Conservation (phyloP, 768 basidiomycete genomes). For the Coprinopsis strossmayeri region DNA sequence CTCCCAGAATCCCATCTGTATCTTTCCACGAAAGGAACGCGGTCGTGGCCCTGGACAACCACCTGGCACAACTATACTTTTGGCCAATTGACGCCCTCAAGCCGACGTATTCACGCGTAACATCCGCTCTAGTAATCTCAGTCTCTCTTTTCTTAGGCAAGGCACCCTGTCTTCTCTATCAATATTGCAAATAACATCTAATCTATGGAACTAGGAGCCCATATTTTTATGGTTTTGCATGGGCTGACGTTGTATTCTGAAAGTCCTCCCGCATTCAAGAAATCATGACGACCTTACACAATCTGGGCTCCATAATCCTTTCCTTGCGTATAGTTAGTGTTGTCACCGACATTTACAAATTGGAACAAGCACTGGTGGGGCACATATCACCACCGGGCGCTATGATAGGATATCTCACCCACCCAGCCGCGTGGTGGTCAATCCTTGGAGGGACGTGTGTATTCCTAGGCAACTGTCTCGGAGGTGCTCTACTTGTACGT, state of each 20-base stretch:
- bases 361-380: not conserved
- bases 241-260: not conserved
- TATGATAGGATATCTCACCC: not conserved
- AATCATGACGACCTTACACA: not conserved
- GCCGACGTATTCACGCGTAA: no score
- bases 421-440: not conserved
- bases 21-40: no score
- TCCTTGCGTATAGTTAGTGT: not conserved
- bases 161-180: no score
- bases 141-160: no score
- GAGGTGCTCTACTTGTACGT: not conserved
- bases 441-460: not conserved
- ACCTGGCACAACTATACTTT: no score
- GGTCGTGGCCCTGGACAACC: no score
- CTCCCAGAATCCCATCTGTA: no score
- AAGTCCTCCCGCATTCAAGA: not conserved
- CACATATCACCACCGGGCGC: not conserved
- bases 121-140: no score
- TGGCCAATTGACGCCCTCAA: no score
- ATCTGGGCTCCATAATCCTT: not conserved
- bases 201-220: no score
- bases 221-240: not conserved
- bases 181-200: no score
- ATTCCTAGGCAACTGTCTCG: not conserved
- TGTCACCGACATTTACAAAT: not conserved